Evolutionary conservation across 2,329 filamentous ascomycete genomes (phyloP).

Genomic region (Colletotrichum abscissum): DNA sequence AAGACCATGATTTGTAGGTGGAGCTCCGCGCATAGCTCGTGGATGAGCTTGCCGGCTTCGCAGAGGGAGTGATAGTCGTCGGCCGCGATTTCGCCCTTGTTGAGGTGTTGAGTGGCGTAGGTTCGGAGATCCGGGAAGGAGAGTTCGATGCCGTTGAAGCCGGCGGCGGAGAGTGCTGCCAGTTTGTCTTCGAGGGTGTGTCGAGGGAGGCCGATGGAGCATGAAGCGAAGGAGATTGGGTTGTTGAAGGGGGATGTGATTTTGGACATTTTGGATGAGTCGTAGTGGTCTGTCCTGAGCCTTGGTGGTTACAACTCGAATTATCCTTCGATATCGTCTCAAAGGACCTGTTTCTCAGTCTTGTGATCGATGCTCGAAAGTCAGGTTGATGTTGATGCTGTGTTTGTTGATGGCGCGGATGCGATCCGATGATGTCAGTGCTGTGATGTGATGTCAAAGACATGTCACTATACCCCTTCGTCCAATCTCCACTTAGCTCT

Average conservation of each 20-base stretch:
- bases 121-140: slow-evolving; percentile 78
- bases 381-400: neutral
- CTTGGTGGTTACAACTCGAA: neutral
- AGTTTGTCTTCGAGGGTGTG: slow-evolving; percentile 70
- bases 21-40: slow-evolving; percentile 63
- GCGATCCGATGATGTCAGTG: slow-evolving; percentile 23
- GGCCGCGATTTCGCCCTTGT: slow-evolving; percentile 59
- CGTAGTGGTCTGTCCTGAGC: no score
- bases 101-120: slow-evolving; percentile 64
- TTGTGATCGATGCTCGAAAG: no score
- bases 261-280: neutral
- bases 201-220: slow-evolving; percentile 56
- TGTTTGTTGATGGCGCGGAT: no score
- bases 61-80: slow-evolving; percentile 71
- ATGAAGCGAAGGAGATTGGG: slow-evolving; percentile 65
- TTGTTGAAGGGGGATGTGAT: slow-evolving; percentile 9
- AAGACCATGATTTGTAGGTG: slow-evolving; percentile 74
- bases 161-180: slow-evolving; percentile 70
- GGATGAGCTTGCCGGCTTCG: slow-evolving; percentile 64
- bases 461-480: slow-evolving; percentile 6
- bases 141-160: slow-evolving; percentile 78
- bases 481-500: slow-evolving; percentile 1
- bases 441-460: slow-evolving; percentile 33
- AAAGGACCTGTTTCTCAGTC: neutral
- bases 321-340: neutral